Percentiles rank a stretch among this genome's conserved stretches.
phyloP scores from a whole-genome alignment of 192 early-diverging fungal species.

The Coemansia sp. region DNA sequence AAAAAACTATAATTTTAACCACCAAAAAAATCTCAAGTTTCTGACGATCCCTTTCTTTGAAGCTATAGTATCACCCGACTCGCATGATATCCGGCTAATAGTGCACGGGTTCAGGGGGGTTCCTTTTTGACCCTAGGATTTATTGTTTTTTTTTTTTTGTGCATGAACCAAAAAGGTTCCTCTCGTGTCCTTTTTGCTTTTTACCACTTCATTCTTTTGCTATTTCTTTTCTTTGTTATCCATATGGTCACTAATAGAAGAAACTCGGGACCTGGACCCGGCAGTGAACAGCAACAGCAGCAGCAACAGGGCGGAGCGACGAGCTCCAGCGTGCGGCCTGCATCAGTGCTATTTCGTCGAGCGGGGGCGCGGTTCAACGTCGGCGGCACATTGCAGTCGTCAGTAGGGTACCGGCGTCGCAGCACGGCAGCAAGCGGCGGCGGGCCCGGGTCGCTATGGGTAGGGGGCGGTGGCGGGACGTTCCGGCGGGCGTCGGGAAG shows the following conservation, averaged over 20 bases:
- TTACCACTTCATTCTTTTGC: background rate
- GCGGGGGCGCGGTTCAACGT: constrained; percentile 26
- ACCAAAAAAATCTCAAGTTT: no score
- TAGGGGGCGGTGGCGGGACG: background rate
- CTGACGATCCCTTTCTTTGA: no score
- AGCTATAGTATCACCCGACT: no score
- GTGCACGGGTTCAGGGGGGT: background rate
- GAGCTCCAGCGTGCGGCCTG: background rate
- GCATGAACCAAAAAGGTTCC: background rate
- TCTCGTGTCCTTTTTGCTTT: background rate
- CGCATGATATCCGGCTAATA: background rate
- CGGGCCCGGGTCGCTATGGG: background rate
- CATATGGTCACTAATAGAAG: background rate
- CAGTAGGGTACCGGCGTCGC: constrained; percentile 24
- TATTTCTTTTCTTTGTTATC: background rate
- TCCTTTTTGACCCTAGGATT: background rate
- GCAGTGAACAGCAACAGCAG: background rate
- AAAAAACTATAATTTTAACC: constrained; percentile 2
- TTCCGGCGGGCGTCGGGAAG: background rate
- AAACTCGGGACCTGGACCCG: background rate
- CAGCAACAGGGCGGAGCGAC: background rate
- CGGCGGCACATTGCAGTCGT: constrained; percentile 43
- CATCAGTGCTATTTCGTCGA: background rate
- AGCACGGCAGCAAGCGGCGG: constrained; percentile 22
- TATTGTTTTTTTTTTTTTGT: background rate